Percentiles rank a stretch among this genome's conserved stretches.
Evolutionary conservation across 2,329 filamentous ascomycete species (phyloP).

Genomic region (Pseudogymnoascus sp.): DNA sequence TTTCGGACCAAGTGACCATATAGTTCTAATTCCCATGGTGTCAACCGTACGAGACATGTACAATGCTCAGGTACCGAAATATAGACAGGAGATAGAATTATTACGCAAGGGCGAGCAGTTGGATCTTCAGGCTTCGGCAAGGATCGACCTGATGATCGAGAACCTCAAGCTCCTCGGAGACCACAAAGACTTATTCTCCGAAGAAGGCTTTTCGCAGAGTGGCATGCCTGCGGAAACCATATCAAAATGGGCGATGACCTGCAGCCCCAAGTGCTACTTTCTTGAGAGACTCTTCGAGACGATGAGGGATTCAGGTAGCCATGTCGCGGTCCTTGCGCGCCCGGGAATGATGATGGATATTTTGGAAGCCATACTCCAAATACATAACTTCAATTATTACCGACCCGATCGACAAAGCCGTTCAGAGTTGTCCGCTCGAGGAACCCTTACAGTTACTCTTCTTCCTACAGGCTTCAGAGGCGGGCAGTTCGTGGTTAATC

Average conservation of each 20-base stretch:
- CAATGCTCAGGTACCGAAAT: constrained; percentile 40
- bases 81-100: constrained; percentile 37
- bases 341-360: constrained; percentile 44
- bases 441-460: constrained; percentile 19
- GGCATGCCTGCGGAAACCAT: constrained; percentile 38
- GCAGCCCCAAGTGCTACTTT: constrained; percentile 56
- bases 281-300: constrained; percentile 46
- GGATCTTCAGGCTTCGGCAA: constrained; percentile 33
- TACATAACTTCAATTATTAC: constrained; percentile 31
- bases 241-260: constrained; percentile 45
- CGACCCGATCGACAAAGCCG: constrained; percentile 22
- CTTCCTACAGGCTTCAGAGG: constrained; percentile 19
- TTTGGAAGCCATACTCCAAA: constrained; percentile 42
- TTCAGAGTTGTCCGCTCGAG: constrained; percentile 23
- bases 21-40: constrained; percentile 52
- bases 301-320: constrained; percentile 37
- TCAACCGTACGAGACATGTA: constrained; percentile 47
- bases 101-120: constrained; percentile 43
- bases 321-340: constrained; percentile 47
- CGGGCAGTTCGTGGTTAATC: constrained; percentile 10
- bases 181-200: constrained; percentile 45
- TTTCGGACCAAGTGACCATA: constrained; percentile 36
- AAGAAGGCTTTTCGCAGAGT: constrained; percentile 31
- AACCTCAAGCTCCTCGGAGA: constrained; percentile 50
- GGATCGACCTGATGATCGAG: constrained; percentile 46